phyloP scores from a whole-genome alignment of 331 rosid genomes.

The Spiraea crenata region DNA sequence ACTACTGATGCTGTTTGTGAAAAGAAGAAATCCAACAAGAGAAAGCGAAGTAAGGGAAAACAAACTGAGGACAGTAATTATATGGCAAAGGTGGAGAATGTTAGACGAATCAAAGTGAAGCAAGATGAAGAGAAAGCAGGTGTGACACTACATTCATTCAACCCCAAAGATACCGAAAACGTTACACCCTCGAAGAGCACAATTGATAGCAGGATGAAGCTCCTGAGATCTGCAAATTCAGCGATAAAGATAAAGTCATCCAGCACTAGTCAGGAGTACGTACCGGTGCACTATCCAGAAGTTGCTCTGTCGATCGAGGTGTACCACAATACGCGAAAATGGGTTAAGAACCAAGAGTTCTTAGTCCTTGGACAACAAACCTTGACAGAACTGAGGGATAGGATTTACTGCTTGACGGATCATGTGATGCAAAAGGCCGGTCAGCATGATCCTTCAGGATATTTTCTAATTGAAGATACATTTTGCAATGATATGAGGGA shows the following conservation, averaged over 20 bases:
- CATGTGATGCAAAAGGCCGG: constrained; percentile 79
- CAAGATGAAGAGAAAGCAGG: constrained; percentile 77
- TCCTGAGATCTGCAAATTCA: constrained; percentile 64
- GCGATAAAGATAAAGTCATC: constrained; percentile 54
- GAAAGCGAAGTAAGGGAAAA: constrained; percentile 30
- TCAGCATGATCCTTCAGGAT: constrained; percentile 74
- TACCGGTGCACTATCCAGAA: constrained; percentile 56
- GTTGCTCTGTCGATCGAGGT: constrained; percentile 71
- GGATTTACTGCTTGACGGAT: constrained; percentile 70
- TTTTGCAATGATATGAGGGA: constrained; percentile 87
- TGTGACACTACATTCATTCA: constrained; percentile 69
- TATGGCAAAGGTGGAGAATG: constrained; percentile 51
- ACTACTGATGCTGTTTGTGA: neutral
- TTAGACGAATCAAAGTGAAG: constrained; percentile 61
- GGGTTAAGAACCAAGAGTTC: constrained; percentile 81
- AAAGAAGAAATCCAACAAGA: constrained; percentile 23
- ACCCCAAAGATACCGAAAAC: neutral
- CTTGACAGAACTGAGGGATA: constrained; percentile 75
- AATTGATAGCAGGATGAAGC: constrained; percentile 54
- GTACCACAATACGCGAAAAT: constrained; percentile 63
- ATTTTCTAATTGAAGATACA: constrained; percentile 85
- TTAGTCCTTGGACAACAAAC: constrained; percentile 78
- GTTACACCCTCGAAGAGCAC: constrained; percentile 34
- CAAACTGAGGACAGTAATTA: neutral
- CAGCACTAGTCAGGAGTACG: constrained; percentile 37